Evolutionary conservation across 2,329 filamentous ascomycete genomes (phyloP).

Genomic region (Apiospora pterosperma): DNA sequence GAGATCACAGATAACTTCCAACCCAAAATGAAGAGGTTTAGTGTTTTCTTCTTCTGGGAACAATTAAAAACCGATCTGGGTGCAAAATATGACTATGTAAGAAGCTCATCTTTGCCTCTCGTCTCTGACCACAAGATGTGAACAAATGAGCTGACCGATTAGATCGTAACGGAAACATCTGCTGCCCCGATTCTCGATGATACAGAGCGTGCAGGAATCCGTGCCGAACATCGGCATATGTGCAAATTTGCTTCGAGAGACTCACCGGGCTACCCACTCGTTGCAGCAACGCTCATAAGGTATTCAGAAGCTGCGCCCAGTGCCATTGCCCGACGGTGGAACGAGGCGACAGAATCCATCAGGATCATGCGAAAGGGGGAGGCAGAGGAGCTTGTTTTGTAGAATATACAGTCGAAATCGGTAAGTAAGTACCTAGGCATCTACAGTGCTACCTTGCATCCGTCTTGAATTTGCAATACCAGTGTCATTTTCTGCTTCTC

Average conservation of each 20-base stretch:
- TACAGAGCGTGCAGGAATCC: slow-evolving; percentile 11
- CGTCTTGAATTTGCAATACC: too few species aligned
- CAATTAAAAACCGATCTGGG: slow-evolving; percentile 11
- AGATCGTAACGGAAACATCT: slow-evolving; percentile 5
- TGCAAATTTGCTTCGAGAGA: slow-evolving; percentile 10
- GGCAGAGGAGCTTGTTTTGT: not conserved
- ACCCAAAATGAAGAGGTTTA: slow-evolving; percentile 10
- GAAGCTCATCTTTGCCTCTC: not conserved
- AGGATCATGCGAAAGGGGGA: slow-evolving; percentile 10
- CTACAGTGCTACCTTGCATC: too few species aligned
- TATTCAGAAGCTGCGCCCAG: slow-evolving; percentile 9
- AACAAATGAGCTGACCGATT: not conserved
- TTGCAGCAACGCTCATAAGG: slow-evolving; percentile 8
- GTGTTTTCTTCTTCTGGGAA: slow-evolving; percentile 13
- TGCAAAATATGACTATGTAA: not conserved
- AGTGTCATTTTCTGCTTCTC: too few species aligned
- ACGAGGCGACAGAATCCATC: slow-evolving; percentile 6
- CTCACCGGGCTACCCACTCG: slow-evolving; percentile 10
- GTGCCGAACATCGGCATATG: slow-evolving; percentile 10
- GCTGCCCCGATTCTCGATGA: slow-evolving; percentile 13
- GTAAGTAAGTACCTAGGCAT: too few species aligned
- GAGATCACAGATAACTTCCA: slow-evolving; percentile 13
- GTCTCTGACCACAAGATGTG: not conserved
- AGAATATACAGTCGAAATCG: not conserved
- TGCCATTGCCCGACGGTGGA: not conserved